These are phyloP conservation scores for Cercophora scortea DNA, from an alignment of 495 filamentous ascomycete species.

Conservation along the genomic window DNA sequence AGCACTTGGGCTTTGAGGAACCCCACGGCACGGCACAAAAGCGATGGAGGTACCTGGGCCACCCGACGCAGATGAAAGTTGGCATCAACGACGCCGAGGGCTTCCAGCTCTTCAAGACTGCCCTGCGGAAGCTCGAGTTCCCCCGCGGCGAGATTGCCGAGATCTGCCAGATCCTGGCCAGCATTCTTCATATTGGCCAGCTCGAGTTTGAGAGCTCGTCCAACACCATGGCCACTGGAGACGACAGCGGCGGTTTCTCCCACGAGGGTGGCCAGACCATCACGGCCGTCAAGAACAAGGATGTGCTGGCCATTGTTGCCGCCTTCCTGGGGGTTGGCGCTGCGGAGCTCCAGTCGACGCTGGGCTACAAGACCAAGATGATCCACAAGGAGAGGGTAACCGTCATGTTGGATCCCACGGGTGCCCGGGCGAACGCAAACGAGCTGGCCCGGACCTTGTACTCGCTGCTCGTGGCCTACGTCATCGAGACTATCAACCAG, in stretches of 20 bases:
- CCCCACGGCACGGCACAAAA: slow-evolving; percentile 52
- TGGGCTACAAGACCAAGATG: slow-evolving; percentile 93
- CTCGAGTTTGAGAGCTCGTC: slow-evolving; percentile 80
- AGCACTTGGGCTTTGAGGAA: slow-evolving; percentile 77
- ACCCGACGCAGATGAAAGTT: slow-evolving; percentile 92
- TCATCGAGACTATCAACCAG: slow-evolving; percentile 89
- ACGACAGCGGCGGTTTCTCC: slow-evolving; percentile 92
- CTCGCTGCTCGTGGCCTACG: slow-evolving; percentile 87
- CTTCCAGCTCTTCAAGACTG: slow-evolving; percentile 96
- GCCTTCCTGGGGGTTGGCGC: slow-evolving; percentile 82
- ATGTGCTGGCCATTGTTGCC: slow-evolving; percentile 75
- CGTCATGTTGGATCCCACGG: slow-evolving; percentile 89
- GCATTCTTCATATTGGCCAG: slow-evolving; percentile 91
- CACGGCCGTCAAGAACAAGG: slow-evolving; percentile 88
- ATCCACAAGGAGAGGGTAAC: slow-evolving; percentile 92
- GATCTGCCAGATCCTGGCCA: slow-evolving; percentile 87
- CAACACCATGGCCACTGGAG: slow-evolving; percentile 65
- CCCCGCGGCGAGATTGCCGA: slow-evolving; percentile 89
- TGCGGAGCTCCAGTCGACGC: slow-evolving; percentile 72
- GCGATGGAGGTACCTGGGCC: slow-evolving; percentile 91
- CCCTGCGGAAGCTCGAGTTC: slow-evolving; percentile 87
- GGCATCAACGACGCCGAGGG: slow-evolving; percentile 93
- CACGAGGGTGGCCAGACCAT: slow-evolving; percentile 85
- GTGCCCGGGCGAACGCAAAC: slow-evolving; percentile 85
- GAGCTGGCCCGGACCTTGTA: slow-evolving; percentile 90